Base-by-base conservation (phyloP, 257 asterid species). In the Nicotiana otophora region DNA sequence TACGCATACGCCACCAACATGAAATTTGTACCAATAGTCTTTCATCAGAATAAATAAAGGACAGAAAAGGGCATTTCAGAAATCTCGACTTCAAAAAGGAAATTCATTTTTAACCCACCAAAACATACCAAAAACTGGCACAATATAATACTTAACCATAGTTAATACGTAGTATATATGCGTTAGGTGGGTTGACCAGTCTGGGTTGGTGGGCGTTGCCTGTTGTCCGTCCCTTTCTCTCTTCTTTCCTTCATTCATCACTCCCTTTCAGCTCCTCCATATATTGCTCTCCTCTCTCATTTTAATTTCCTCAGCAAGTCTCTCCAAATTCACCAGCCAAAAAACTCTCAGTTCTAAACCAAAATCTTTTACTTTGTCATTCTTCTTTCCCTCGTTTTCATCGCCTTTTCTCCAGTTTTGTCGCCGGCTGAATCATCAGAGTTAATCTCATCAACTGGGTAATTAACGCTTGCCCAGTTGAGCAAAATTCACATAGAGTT, bases 121-220 rank as follows among this genome's bases (percentile, higher is more conserved):
- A 63, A 58, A 19, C 28, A 14, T 20, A 58, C 64, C 64, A 58
- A 66, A 31, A 16, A 31, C 2, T 16, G n/a, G 74, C 26, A 66
- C 20, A 66, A 66, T 66, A 14, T 30, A 31, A 64, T 55, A 63
- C 31, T 54, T 87, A 87, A 91, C 92, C 90, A 84, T 20, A 88
- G 93, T 87, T 90, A 87, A 57, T 14, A 3, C 12, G 12, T 31
- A 53, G 6, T 53, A 2, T 53, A 2, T 53, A 1, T 46, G 89
- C 48, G 91, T 88, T 91, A 89, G 92, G 94, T 90, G 91, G 85
- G 77, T 82, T 91, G 91, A 88, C 94, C 88, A 75, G 93, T 91
- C 94, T 90, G 89, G 98, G 91, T 90, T 86, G 94, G 95, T 87
- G 55, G 96, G 96, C 96, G 72, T 81, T 69, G 83, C 39, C 51